Evolutionary conservation across 2,329 filamentous ascomycete genomes (phyloP).

Genomic region (Elsinoe ampelina): DNA sequence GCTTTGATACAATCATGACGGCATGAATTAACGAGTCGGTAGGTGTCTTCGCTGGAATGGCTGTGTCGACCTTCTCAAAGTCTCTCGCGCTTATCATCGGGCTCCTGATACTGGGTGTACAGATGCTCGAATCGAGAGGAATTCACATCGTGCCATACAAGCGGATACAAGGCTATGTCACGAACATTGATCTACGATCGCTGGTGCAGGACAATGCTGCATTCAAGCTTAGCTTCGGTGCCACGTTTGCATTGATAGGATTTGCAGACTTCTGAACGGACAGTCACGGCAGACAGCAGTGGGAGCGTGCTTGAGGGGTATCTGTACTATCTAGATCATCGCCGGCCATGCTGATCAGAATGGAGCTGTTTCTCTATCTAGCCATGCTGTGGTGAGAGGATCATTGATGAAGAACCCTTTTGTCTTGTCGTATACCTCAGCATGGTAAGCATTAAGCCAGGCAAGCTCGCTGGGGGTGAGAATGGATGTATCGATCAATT

Average conservation of each 20-base stretch:
- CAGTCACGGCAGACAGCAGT: not conserved
- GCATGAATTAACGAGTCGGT: not conserved
- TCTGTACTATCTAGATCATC: conserved; percentile 12
- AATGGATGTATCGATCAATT: conserved; percentile 66
- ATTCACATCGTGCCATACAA: conserved; percentile 43
- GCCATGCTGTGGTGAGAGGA: conserved; percentile 63
- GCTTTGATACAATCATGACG: not conserved
- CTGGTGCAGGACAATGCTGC: conserved; percentile 50
- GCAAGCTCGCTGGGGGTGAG: conserved; percentile 65
- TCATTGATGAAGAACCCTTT: conserved; percentile 66
- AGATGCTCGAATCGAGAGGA: conserved; percentile 44
- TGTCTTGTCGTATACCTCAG: conserved; percentile 74
- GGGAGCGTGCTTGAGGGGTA: not conserved
- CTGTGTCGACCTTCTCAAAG: conserved; percentile 61
- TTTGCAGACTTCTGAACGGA: conserved; percentile 46
- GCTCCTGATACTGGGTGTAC: conserved; percentile 50
- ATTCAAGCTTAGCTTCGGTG: conserved; percentile 61
- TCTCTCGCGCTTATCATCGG: conserved; percentile 60
- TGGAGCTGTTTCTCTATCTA: conserved; percentile 74
- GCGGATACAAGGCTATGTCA: conserved; percentile 42
- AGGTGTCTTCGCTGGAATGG: conserved; percentile 56
- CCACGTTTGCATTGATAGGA: conserved; percentile 62
- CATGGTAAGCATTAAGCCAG: conserved; percentile 83
- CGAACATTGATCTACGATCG: conserved; percentile 41
- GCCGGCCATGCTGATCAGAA: conserved; percentile 32